Evolutionary conservation across 1,284 basidiomycete genomes (phyloP), one percentile per base, ranked within the genome.

Genomic region (Cryptococcus amylolentus): DNA sequence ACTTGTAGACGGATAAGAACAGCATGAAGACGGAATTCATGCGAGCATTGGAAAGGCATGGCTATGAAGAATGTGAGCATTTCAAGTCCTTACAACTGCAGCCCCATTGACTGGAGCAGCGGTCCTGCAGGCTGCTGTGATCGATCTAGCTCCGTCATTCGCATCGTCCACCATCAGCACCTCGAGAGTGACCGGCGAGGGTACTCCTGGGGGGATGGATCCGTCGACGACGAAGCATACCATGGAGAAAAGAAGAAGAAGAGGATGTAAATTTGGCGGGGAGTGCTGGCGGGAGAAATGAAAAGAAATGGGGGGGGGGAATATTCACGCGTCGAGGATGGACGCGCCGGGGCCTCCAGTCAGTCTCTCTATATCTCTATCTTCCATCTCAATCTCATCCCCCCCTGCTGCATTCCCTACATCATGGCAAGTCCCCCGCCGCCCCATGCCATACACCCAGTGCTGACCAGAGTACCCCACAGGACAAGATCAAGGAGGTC

Each of bases 401-500:
- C 37, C 38, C 18, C 35, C 5, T 18, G 18, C 16, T 46, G 9
- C 28, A 31, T 14, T 13, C 10, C 10, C 35, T 28, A 27, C 58
- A 61, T 39, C 41, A 65, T 65, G 63, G 63, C 62, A 44, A 52
- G 63, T 58, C 46, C n/a, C 18, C n/a, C 41, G 40, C 8, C 23
- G 23, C 23, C 23, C 23, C 13, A 23, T 12, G 1, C 13, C 23
- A n/a, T 26, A 14, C 13, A 18, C 41, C 31, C 14, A 12, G 39
- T 18, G 39, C 44, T 48, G 18, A 27, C 23, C n/a, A 16, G 4
- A 18, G 39, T 18, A 20, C 14, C 28, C 13, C 26, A 54, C 66
- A 80, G 81, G 81, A 82, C 76, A 80, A 80, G 77, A 82, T 82
- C 77, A 81, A 79, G 72, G 80, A 82, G 74, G 81, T 81, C 52